Percentiles rank a stretch among this genome's conserved stretches.
Conservation (phyloP, 805 yeast genomes). For the Clavispora santaluciae region DNA sequence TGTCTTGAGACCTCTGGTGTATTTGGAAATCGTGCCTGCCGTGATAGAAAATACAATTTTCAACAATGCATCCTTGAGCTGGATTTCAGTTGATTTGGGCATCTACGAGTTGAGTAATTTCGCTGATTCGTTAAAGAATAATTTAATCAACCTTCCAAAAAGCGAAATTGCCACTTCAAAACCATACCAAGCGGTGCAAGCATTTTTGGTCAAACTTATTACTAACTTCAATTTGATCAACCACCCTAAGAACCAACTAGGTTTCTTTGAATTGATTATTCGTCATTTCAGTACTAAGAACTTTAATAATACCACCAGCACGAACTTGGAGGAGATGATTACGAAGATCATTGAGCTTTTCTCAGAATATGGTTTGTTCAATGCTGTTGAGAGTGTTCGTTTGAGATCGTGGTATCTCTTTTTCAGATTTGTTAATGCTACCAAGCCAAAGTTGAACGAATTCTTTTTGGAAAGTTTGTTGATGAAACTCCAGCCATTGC, state of each 20-base stretch:
- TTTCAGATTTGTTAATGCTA: slow-evolving; percentile 71
- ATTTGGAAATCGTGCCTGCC: slow-evolving; percentile 53
- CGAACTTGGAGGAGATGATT: slow-evolving; percentile 44
- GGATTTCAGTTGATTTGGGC: slow-evolving; percentile 73
- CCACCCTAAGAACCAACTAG: slow-evolving; percentile 79
- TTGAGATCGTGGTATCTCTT: slow-evolving; percentile 88
- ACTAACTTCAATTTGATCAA: slow-evolving; percentile 37
- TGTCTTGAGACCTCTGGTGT: slow-evolving; percentile 52
- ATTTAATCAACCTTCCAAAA: slow-evolving; percentile 67
- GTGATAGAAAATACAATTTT: slow-evolving; percentile 42
- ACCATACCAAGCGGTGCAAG: slow-evolving; percentile 58
- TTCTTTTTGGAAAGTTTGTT: slow-evolving; percentile 54
- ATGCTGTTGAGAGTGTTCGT: slow-evolving; percentile 66
- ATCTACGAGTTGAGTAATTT: slow-evolving; percentile 74
- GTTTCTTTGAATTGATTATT: slow-evolving; percentile 79
- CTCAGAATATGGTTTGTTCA: slow-evolving; percentile 78
- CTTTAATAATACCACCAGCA: slow-evolving; percentile 22
- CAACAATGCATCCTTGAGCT: slow-evolving; percentile 7
- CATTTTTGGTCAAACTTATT: slow-evolving; percentile 54
- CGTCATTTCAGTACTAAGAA: slow-evolving; percentile 65
- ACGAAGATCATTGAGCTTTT: slow-evolving; percentile 69
- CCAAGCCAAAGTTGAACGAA: slow-evolving; percentile 57
- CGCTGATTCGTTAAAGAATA: slow-evolving; percentile 75
- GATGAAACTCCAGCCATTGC: slow-evolving; percentile 54
- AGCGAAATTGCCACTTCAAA: slow-evolving; percentile 59